phyloP scores from a whole-genome alignment of 805 yeast genomes.

The Starmerella stigmatis region DNA sequence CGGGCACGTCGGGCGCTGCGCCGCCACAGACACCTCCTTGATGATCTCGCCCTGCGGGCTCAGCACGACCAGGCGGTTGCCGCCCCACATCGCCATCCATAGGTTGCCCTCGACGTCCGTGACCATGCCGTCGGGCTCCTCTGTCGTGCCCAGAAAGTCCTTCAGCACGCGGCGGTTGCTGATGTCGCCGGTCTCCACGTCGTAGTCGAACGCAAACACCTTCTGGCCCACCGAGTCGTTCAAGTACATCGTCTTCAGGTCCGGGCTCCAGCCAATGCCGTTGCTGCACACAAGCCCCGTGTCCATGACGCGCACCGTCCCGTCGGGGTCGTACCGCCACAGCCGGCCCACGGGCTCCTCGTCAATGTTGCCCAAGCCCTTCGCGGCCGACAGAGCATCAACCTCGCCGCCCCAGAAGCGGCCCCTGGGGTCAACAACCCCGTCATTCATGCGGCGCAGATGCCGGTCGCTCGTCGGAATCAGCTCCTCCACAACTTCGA shows the following conservation, averaged over 20 bases:
- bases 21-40: slow-evolving; percentile 23
- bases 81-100: slow-evolving; percentile 27
- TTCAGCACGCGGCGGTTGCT: slow-evolving; percentile 28
- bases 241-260: slow-evolving; percentile 37
- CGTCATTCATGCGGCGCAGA: slow-evolving; percentile 58
- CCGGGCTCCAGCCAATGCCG: slow-evolving; percentile 50
- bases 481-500: slow-evolving; percentile 29
- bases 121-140: slow-evolving; percentile 27
- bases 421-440: slow-evolving; percentile 66
- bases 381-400: slow-evolving; percentile 26
- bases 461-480: slow-evolving; percentile 27
- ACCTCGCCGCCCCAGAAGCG: slow-evolving; percentile 48
- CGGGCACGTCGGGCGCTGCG: slow-evolving; percentile 28
- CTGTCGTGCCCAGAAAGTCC: slow-evolving; percentile 22
- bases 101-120: slow-evolving; percentile 26
- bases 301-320: slow-evolving; percentile 26
- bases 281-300: slow-evolving; percentile 37
- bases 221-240: slow-evolving; percentile 43
- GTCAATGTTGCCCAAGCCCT: slow-evolving; percentile 26
- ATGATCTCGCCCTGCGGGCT: slow-evolving; percentile 27
- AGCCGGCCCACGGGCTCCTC: slow-evolving; percentile 29
- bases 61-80: slow-evolving; percentile 24
- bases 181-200: slow-evolving; percentile 30
- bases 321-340: slow-evolving; percentile 33
- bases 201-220: slow-evolving; percentile 41